Evolutionary conservation across 768 basidiomycete species (phyloP).

Genomic region (Stropharia rugosoannulata): DNA sequence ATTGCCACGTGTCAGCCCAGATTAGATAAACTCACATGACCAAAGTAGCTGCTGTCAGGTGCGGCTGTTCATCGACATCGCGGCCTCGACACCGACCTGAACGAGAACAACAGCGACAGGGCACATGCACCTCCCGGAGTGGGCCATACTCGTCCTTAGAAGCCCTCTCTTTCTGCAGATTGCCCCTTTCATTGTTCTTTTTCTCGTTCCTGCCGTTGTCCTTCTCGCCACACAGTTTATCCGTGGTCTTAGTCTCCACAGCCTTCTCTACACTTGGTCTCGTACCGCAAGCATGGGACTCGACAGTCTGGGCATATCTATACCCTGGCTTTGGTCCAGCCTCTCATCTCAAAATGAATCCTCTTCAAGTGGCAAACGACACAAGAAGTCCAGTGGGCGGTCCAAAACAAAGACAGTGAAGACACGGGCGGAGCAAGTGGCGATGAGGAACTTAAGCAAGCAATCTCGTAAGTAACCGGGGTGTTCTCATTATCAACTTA

Average conservation of each 20-base stretch:
- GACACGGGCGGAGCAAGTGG: constrained; percentile 57
- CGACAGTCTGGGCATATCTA: constrained; percentile 48
- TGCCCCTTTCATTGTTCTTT: constrained; percentile 53
- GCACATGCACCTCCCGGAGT: constrained; percentile 47
- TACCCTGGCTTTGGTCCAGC: constrained; percentile 67
- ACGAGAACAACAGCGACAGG: constrained; percentile 8
- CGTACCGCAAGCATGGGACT: constrained; percentile 49
- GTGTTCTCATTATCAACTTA: background rate
- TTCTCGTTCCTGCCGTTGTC: constrained; percentile 52
- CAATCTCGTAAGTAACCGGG: constrained; percentile 7
- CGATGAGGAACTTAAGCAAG: constrained; percentile 37
- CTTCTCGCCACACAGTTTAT: constrained; percentile 37
- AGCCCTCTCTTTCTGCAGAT: constrained; percentile 50
- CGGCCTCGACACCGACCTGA: background rate
- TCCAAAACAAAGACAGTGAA: constrained; percentile 28
- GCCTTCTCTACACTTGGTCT: constrained; percentile 24
- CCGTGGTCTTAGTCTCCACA: constrained; percentile 23
- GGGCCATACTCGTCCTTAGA: constrained; percentile 40
- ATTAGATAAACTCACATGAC: background rate
- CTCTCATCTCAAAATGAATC: constrained; percentile 11
- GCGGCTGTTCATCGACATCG: background rate
- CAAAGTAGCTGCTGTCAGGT: background rate
- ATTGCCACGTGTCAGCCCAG: background rate
- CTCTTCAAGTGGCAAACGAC: constrained; percentile 33
- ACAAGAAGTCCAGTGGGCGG: constrained; percentile 36